These are phyloP conservation scores for Pseudopyricularia javanii DNA, from an alignment of 2,329 filamentous ascomycete species.

Conservation along the genomic window DNA sequence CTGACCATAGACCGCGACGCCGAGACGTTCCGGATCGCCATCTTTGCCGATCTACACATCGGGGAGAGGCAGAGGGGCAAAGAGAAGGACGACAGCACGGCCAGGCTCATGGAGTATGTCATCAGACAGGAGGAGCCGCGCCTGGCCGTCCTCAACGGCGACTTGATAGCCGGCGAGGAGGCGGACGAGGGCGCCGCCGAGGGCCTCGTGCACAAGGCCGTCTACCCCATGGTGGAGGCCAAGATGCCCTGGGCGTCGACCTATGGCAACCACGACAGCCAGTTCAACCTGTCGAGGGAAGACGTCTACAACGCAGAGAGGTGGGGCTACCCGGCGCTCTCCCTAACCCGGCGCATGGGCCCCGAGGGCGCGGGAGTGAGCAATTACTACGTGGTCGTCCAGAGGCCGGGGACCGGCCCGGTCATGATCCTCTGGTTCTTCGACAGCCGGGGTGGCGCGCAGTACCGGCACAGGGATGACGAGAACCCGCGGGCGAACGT, in stretches of 20 bases:
- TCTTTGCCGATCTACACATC: constrained; percentile 45
- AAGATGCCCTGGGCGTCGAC: constrained; percentile 43
- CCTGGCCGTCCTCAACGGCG: constrained; percentile 59
- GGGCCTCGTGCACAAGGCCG: constrained; percentile 44
- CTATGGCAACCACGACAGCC: constrained; percentile 50
- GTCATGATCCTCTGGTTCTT: constrained; percentile 57
- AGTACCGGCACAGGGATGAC: constrained; percentile 27
- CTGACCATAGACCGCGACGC: background rate
- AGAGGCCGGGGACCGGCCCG: constrained; percentile 15
- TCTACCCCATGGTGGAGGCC: constrained; percentile 41
- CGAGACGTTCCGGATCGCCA: constrained; percentile 13
- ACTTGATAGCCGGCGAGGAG: constrained; percentile 59
- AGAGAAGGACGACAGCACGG: constrained; percentile 42
- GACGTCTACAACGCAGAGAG: constrained; percentile 18
- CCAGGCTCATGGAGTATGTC: constrained; percentile 42
- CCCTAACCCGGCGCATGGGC: constrained; percentile 18
- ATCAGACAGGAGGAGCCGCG: constrained; percentile 43
- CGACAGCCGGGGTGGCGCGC: constrained; percentile 48
- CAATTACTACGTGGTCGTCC: constrained; percentile 34
- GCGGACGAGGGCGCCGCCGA: constrained; percentile 41
- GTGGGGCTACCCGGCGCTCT: constrained; percentile 14
- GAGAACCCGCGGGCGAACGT: constrained; percentile 10
- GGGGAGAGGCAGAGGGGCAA: constrained; percentile 33
- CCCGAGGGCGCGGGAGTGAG: constrained; percentile 22
- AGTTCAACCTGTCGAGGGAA: constrained; percentile 22